Evolutionary conservation across 179 eudicot genomes (phyloP).

Genomic region (Dionaea muscipula): DNA sequence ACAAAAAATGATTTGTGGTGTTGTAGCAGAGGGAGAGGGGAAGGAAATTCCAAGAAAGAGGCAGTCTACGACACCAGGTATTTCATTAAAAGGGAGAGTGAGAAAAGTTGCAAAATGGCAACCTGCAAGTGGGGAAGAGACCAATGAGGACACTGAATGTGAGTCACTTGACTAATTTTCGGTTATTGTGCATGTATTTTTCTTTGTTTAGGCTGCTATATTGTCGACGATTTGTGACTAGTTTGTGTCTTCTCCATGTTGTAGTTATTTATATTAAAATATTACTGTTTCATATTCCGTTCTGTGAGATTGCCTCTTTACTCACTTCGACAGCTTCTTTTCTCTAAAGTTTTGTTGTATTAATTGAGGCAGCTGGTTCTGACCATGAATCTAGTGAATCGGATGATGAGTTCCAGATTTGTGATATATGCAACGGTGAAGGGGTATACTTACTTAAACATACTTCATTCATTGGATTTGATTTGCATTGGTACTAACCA

Average conservation of each 20-base stretch:
- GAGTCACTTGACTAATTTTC: constrained; percentile 17
- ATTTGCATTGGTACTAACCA: neutral
- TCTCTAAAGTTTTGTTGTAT: neutral
- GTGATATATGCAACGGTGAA: constrained; percentile 84
- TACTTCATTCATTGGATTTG: constrained; percentile 7
- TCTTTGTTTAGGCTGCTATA: no score
- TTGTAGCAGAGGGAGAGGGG: constrained; percentile 56
- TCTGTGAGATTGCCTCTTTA: no score
- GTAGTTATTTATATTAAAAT: no score
- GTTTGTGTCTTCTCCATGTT: no score
- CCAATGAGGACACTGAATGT: constrained; percentile 64
- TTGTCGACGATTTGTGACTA: neutral
- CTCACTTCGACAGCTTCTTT: no score
- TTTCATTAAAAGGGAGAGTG: constrained; percentile 81
- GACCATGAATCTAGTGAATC: constrained; percentile 66
- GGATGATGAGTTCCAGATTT: constrained; percentile 97
- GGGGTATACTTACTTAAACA: constrained; percentile 31
- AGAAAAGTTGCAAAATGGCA: constrained; percentile 84
- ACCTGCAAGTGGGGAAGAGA: constrained; percentile 66
- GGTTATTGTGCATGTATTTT: neutral
- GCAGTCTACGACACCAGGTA: constrained; percentile 51
- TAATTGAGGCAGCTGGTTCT: constrained; percentile 53
- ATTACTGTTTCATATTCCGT: no score
- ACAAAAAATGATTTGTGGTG: constrained; percentile 5
- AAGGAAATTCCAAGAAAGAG: constrained; percentile 76